Base-by-base conservation (phyloP, 2,329 filamentous ascomycete genomes). In the Claviceps purpurea region DNA sequence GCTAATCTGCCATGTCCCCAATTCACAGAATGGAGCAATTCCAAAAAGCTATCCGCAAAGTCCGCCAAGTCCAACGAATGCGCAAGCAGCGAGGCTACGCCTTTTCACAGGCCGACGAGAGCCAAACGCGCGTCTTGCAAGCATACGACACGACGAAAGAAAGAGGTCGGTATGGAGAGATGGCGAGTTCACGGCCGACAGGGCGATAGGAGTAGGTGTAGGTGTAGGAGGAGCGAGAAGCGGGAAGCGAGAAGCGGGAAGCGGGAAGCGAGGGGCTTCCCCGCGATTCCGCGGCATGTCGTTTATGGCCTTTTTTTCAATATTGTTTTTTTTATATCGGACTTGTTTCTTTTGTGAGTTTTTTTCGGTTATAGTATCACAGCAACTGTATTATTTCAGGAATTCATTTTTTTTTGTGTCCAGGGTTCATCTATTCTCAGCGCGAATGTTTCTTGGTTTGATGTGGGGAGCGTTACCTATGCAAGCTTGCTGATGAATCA, bases 41-140 rank as follows among this genome's bases (percentile, higher is more conserved):
- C 76, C 93, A 98, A 72, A 98, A 98, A 71, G 93, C 93, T 22
- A 97, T 98, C 64, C 86, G 93, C 62, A 98, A 98, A 72, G 93
- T 98, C 50, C 82, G 93, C 50, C 93, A 98, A 70, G 93, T 97
- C 42, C 93, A 97, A 72, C 87, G 93, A 57, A 98, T 97, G 93
- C 89, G 93, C 66, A 98, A 98, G 72, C 93, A 98, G 72, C 86
- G 93, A 64, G 93, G 93, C 38, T 98, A 98, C 65, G 93, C 93
- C 56, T 98, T 98, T 70, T 95, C 89, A 60, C 90, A 96, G 70
- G 94, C 91, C 54, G 93, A 98, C 66, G 93, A 98, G 69, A 89
- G 85, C 61, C 93, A 97, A 72, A 95, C 91, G 59, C 80, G 91
- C 60, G 87, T 98, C 56, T 76, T 98, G 64, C 91, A 96, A 72